Conservation (phyloP, 176 grass and related monocot genomes). For the Carex pumila region DNA sequence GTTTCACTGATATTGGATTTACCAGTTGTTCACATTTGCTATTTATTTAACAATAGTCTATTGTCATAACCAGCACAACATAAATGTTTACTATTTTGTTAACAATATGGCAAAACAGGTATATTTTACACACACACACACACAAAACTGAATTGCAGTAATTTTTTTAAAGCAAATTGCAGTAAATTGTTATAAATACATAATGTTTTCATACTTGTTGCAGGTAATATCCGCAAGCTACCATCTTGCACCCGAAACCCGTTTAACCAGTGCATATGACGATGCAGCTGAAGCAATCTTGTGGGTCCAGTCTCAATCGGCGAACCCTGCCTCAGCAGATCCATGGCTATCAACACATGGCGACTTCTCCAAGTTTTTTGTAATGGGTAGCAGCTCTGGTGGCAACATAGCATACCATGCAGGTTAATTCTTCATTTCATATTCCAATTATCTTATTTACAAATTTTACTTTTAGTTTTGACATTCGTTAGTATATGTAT, state of each 20-base stretch:
- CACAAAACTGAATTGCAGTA: too few species aligned
- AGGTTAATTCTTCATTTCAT: neutral
- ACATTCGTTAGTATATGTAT: too few species aligned
- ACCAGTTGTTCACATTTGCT: too few species aligned
- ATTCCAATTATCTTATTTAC: too few species aligned
- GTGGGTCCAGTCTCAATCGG: constrained; percentile 42
- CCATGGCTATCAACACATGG: constrained; percentile 42
- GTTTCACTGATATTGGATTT: neutral
- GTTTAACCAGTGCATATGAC: constrained; percentile 63
- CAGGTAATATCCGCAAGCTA: constrained; percentile 54
- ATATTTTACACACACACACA: neutral
- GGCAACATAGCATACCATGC: constrained; percentile 72
- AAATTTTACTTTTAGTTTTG: too few species aligned
- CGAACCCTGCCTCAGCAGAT: constrained; percentile 1
- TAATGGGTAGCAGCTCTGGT: constrained; percentile 87
- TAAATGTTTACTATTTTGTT: neutral
- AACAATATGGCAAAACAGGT: neutral
- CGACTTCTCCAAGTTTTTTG: constrained; percentile 51
- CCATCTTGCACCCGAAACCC: constrained; percentile 71
- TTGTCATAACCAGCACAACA: neutral
- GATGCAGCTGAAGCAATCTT: constrained; percentile 55
- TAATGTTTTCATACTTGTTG: neutral
- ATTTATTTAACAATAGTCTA: too few species aligned
- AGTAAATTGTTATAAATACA: neutral
- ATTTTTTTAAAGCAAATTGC: neutral